Conservation (phyloP, 2,329 filamentous ascomycete species). For the Neonectria hederae region DNA sequence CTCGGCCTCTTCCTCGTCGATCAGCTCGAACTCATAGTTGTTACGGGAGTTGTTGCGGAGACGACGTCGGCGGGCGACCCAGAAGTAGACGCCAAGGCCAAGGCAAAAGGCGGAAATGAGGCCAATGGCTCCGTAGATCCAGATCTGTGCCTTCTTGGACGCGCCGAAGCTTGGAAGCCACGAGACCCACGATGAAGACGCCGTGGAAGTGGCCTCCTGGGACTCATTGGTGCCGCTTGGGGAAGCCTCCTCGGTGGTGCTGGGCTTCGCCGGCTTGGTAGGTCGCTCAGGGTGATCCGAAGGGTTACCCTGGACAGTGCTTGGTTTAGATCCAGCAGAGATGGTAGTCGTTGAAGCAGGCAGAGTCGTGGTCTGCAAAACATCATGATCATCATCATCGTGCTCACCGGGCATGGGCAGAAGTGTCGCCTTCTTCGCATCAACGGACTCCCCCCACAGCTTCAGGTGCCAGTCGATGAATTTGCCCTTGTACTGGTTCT, state of each 20-base stretch:
- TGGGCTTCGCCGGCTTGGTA: conserved; percentile 57
- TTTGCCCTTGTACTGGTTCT: conserved; percentile 79
- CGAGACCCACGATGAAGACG: conserved; percentile 79
- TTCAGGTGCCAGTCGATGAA: conserved; percentile 95
- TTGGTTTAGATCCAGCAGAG: conserved; percentile 52
- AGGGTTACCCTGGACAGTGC: conserved; percentile 57
- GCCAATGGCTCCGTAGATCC: conserved; percentile 90
- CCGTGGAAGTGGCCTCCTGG: conserved; percentile 53
- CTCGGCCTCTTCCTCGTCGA: conserved; percentile 81
- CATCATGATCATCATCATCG: conserved; percentile 85
- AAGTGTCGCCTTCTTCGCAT: conserved; percentile 75
- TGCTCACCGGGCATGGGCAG: conserved; percentile 84
- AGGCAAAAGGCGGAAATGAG: conserved; percentile 87
- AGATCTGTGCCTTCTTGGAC: conserved; percentile 85
- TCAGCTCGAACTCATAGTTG: conserved; percentile 92
- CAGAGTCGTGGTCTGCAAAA: conserved; percentile 62
- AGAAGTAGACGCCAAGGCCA: conserved; percentile 84
- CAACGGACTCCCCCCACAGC: conserved; percentile 90
- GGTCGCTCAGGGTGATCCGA: conserved; percentile 73
- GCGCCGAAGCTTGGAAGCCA: conserved; percentile 92
- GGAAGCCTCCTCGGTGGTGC: conserved; percentile 38
- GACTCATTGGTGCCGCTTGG: conserved; percentile 45
- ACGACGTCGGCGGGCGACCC: conserved; percentile 79
- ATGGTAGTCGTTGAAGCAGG: conserved; percentile 71
- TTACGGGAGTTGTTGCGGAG: conserved; percentile 79